Evolutionary conservation across 495 filamentous ascomycete species (phyloP), one percentile per base, ranked within the genome.

Genomic region (Cercophora newfieldiana): DNA sequence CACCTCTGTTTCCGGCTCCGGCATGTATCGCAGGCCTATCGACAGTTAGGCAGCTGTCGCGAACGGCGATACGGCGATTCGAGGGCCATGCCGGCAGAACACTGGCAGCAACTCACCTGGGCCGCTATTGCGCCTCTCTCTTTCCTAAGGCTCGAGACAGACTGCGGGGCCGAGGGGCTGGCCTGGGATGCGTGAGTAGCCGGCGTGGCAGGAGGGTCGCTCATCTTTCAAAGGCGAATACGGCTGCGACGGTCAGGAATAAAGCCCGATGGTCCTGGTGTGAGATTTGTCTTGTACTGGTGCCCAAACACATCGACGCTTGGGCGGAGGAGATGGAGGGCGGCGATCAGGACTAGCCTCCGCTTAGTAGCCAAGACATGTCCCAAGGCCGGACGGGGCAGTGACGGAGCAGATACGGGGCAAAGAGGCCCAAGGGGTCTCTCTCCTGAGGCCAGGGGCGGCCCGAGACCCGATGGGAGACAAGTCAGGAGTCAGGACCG

Each of bases 1-100:
- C 92, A 96, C 80, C 91, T 93, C 76, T 95, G 94, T 83, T 96
- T 96, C 37, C 92, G 85, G 54, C 85, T 81, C 57, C 92, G 83
- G 73, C 92, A 96, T 29, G 91, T 95, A 79, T 93, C 91, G 77
- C 92, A 96, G 25, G 69, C 92, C 91, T 71, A 44, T 8, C 1
- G 53, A 59, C 16, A 21, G 61, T 63, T 54, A 63, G 62, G 28
- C 22, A 19, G 16, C 7, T 30, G 54, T n/a, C 22, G 29, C 2
- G 18, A 18, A 7, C 16, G 10, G 28, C 31, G 37, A 51, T 29
- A 47, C 0, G 50, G 7, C 24, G 31, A 10, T 3, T n/a, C 31
- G 3, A 26, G 30, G 48, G 24, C 22, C 12, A 18, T 14, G 19
- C 2, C 12, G 25, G 18, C 1, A 19, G 3, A 19, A 26, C 16